Evolutionary conservation across 2,329 filamentous ascomycete genomes (phyloP).

Genomic region (Plectosphaerella sp.): DNA sequence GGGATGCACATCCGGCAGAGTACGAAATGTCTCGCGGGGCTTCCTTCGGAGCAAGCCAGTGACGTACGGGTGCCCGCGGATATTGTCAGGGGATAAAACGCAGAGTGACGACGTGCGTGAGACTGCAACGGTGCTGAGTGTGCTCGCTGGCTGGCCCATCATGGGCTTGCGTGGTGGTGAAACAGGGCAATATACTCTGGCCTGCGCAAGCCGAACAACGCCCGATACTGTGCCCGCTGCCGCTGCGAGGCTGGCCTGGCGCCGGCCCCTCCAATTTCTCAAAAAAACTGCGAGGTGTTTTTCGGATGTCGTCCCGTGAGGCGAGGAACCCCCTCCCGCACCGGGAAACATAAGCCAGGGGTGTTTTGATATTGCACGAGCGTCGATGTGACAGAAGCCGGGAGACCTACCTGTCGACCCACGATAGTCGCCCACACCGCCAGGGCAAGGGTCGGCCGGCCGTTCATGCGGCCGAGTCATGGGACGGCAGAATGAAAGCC

Average conservation of each 20-base stretch:
- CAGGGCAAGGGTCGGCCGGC: constrained; percentile 3
- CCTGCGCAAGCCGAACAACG: constrained; percentile 7
- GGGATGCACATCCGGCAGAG: background rate
- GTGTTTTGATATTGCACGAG: background rate
- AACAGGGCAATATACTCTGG: constrained; percentile 15
- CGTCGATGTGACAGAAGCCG: no score
- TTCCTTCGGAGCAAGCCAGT: no score
- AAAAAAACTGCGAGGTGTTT: background rate
- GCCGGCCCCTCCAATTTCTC: background rate
- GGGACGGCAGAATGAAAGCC: background rate
- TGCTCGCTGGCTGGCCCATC: no score
- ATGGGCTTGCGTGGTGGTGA: constrained; percentile 6
- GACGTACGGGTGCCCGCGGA: no score
- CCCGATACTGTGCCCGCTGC: background rate
- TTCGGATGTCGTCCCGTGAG: background rate
- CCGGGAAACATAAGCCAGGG: background rate
- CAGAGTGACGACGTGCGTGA: no score
- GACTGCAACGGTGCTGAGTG: no score
- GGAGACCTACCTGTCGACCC: no score
- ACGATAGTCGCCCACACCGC: no score
- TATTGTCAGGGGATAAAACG: no score
- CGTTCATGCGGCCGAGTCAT: background rate
- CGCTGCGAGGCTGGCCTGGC: background rate
- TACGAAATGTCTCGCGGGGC: background rate
- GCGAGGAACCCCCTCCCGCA: background rate